Evolutionary conservation across 2,329 filamentous ascomycete genomes (phyloP).

Genomic region (Paracoccidioides brasiliensis): DNA sequence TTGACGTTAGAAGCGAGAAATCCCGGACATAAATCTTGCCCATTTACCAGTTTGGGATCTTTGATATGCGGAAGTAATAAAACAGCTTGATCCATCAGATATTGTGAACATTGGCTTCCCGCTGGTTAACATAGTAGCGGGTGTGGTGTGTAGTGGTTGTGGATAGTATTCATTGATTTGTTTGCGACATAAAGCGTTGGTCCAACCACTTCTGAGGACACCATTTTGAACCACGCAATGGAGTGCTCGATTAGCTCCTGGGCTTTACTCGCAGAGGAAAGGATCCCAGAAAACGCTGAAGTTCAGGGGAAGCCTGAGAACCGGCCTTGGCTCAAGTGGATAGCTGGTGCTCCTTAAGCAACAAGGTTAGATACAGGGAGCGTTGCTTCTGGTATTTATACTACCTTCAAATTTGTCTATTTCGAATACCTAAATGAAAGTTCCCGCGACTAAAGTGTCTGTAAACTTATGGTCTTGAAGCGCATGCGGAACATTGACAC

Average conservation of each 20-base stretch:
- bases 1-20: slow-evolving; percentile 42
- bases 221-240: neutral
- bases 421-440: neutral
- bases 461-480: neutral
- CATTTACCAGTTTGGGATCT: slow-evolving; percentile 50
- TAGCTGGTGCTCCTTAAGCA: neutral
- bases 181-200: neutral
- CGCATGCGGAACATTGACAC: neutral
- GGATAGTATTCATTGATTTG: slow-evolving; percentile 1
- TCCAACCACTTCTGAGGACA: neutral
- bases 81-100: slow-evolving; percentile 34
- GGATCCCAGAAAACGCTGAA: neutral
- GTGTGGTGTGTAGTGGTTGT: neutral
- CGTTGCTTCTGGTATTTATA: neutral
- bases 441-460: neutral
- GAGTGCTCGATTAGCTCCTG: too few species aligned
- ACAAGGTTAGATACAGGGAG: neutral
- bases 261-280: neutral
- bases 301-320: neutral
- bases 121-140: neutral
- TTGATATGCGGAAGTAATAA: slow-evolving; percentile 48
- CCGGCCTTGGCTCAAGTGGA: neutral
- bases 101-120: too few species aligned
- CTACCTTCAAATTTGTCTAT: neutral
- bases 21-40: slow-evolving; percentile 50